Conservation (phyloP, 805 yeast species). For the Hanseniaspora meyeri region DNA sequence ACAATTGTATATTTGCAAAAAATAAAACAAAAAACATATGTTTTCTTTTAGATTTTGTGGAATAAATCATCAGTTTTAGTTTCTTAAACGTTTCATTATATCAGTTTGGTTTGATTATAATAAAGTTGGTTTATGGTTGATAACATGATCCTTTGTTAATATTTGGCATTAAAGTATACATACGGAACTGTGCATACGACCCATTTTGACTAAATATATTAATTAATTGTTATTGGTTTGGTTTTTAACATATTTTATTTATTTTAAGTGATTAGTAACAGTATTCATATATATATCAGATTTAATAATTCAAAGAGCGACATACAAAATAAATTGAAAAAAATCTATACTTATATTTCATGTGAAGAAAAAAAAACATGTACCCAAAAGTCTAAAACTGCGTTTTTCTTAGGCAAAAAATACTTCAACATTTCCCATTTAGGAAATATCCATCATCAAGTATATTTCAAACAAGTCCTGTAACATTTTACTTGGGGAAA, state of each 20-base stretch:
- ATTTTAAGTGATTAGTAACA: too few relatives aligned
- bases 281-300: too few relatives aligned
- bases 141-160: conserved; percentile 11
- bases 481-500: too few relatives aligned
- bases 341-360: too few relatives aligned
- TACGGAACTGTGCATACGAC: conserved; percentile 99
- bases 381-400: background rate
- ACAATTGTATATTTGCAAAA: background rate
- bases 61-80: background rate
- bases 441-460: background rate
- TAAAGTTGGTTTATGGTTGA: background rate
- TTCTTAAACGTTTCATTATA: background rate
- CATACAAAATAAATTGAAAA: too few relatives aligned
- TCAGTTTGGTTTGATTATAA: background rate
- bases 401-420: background rate
- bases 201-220: conserved; percentile 64
- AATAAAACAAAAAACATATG: background rate
- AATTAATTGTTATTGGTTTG: conserved; percentile 15
- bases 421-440: background rate
- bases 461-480: too few relatives aligned
- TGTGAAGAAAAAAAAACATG: background rate
- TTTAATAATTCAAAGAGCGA: too few relatives aligned
- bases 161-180: conserved; percentile 33
- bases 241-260: conserved; percentile 16
- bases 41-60: background rate